Conservation (phyloP, 352 stramenopile genomes). For the Phytophthora pini region DNA sequence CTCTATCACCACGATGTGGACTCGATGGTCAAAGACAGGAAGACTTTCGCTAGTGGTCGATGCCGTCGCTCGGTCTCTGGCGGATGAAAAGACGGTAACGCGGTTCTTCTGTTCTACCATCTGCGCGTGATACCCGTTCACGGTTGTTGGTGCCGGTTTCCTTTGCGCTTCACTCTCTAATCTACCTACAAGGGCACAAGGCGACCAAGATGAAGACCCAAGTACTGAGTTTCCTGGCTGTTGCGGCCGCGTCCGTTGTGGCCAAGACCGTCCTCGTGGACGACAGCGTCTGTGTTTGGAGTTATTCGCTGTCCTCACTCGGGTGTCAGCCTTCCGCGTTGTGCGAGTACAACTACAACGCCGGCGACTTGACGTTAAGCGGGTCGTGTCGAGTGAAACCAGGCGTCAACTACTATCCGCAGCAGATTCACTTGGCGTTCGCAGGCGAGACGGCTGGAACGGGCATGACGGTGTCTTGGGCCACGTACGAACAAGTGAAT, state of each 20-base stretch:
- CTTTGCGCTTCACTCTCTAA: constrained; percentile 8
- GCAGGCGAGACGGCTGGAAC: constrained; percentile 44
- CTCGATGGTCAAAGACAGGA: constrained; percentile 3
- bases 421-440: constrained; percentile 68
- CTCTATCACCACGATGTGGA: constrained; percentile 4
- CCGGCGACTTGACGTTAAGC: constrained; percentile 1
- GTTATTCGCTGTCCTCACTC: constrained; percentile 15
- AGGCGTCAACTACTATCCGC: constrained; percentile 53
- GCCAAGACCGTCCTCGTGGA: constrained; percentile 31
- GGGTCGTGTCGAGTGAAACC: constrained; percentile 48
- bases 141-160: neutral
- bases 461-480: neutral
- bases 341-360: constrained; percentile 43
- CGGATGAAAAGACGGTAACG: constrained; percentile 9
- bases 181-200: neutral
- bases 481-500: neutral
- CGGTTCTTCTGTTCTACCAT: neutral
- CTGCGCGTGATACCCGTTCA: neutral
- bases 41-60: constrained; percentile 6
- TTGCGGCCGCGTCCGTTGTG: constrained; percentile 1
- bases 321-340: constrained; percentile 29
- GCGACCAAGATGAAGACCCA: constrained; percentile 11
- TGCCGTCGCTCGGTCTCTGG: neutral
- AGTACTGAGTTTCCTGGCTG: neutral
- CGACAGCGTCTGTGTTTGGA: constrained; percentile 39